These are phyloP conservation scores for Penicillium arizonense DNA, from an alignment of 495 filamentous ascomycete genomes.

Conservation along the genomic window DNA sequence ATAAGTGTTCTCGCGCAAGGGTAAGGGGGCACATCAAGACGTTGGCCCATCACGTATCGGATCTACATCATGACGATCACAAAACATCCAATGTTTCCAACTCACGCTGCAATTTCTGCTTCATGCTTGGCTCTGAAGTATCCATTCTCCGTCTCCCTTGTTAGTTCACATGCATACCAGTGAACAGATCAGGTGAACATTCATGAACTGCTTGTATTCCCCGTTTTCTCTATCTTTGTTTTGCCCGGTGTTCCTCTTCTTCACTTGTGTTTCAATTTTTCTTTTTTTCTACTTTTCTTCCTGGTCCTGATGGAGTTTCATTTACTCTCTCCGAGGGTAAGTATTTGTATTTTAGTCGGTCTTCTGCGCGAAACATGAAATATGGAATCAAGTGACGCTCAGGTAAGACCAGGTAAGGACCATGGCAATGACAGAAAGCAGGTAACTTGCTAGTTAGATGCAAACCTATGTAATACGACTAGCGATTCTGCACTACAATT, in stretches of 20 bases:
- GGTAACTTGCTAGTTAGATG: conserved; percentile 27
- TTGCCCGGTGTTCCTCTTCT: conserved; percentile 15
- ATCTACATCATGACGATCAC: conserved; percentile 5
- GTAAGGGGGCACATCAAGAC: conserved; percentile 49
- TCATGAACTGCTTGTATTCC: conserved; percentile 19
- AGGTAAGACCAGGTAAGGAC: conserved; percentile 74
- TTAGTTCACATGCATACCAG: conserved; percentile 8
- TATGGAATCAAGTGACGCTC: conserved; percentile 22
- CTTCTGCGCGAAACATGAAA: conserved; percentile 15
- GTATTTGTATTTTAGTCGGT: conserved; percentile 50
- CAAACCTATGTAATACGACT: conserved; percentile 26
- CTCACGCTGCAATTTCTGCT: conserved; percentile 1
- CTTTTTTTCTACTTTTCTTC: conserved; percentile 19
- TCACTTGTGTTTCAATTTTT: conserved; percentile 18
- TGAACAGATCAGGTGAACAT: not conserved
- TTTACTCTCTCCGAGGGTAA: conserved; percentile 33
- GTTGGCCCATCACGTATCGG: conserved; percentile 6
- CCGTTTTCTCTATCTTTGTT: conserved; percentile 22
- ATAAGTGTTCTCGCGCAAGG: conserved; percentile 58
- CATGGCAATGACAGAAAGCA: conserved; percentile 36
- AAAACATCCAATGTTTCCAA: conserved; percentile 2
- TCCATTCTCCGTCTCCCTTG: conserved; percentile 4
- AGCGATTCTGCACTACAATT: conserved; percentile 4
- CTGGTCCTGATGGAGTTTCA: conserved; percentile 7
- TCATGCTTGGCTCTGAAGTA: conserved; percentile 1